phyloP scores from a whole-genome alignment of 306 rosid species.

The Dryas octopetala region DNA sequence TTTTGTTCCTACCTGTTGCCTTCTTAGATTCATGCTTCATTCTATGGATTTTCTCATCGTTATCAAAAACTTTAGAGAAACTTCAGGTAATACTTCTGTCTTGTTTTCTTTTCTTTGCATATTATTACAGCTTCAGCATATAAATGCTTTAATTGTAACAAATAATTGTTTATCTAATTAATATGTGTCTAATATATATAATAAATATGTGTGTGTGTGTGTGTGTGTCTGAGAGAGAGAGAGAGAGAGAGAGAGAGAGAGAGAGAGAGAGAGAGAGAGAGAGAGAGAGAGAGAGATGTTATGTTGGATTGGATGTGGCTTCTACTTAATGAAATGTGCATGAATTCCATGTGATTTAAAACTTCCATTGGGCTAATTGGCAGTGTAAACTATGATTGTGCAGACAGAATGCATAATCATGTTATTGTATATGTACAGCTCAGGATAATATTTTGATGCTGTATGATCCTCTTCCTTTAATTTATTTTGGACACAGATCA shows the following conservation, averaged over 20 bases:
- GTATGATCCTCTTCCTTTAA: constrained; percentile 4
- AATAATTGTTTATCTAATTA: neutral
- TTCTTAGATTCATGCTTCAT: constrained; percentile 84
- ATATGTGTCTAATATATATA: neutral
- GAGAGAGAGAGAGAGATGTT: neutral
- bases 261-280: neutral
- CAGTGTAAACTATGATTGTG: neutral
- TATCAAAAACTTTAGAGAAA: constrained; percentile 84
- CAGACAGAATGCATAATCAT: neutral
- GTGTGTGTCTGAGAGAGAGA: neutral
- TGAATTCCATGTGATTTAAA: constrained; percentile 3
- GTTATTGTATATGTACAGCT: neutral
- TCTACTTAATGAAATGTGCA: neutral
- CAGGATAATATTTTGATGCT: neutral
- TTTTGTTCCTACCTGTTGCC: constrained; percentile 82
- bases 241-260: neutral
- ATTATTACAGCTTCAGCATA: constrained; percentile 10
- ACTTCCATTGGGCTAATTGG: neutral
- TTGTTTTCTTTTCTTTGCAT: neutral
- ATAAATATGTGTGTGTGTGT: neutral
- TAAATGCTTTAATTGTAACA: neutral
- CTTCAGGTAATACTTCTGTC: constrained; percentile 58
- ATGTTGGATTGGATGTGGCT: neutral
- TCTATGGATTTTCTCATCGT: constrained; percentile 87
- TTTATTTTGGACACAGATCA: constrained; percentile 50